Evolutionary conservation across 2,329 filamentous ascomycete genomes (phyloP), one percentile per base, ranked within the genome.

Genomic region (Penicillium crustosum): DNA sequence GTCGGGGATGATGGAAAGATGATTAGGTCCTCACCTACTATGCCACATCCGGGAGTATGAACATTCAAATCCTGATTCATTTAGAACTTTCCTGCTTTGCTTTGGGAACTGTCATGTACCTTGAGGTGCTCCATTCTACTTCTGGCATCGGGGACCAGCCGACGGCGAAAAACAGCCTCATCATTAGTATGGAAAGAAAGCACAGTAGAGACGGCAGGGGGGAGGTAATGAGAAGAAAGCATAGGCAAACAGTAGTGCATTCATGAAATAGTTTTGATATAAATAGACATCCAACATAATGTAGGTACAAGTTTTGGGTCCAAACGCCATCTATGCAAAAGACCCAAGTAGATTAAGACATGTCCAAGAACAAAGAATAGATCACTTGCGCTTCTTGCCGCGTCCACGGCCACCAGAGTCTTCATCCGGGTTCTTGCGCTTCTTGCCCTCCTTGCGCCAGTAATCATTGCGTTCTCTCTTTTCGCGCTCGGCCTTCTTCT

Each of bases 391-490:
- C 66, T 78, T 79, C 70, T 79, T 78, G 21, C 77, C 78, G 44
- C 74, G 72, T 25, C 81, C 78, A 48, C 74, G 72, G 31, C 81
- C 83, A 58, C 76, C 78, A 31, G 76, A 82, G 21, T 78, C 82
- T 51, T 79, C 81, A 21, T 78, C 80, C 64, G 81, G 78, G 35
- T 81, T 81, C 74, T 84, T 86, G 66, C 88, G 81, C 79, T 90
- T 91, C 80, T 89, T 90, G 10, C 94, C 94, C 78, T 99, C 95
- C 68, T 87, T 87, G 68, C 86, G 82, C 94, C 94, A 99, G 72
- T 87, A 99, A 68, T 96, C 93, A 74, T 96, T 89, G 72, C 87
- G 89, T 80, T 99, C 93, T 68, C 86, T 86, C 85, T 93, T 95
- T 81, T 97, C 93, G 52, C 93, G 82, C 60, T 88, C 90, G 57